Evolutionary conservation across 1,139 yeast species (phyloP), one percentile per base, ranked within the genome.

Genomic region (Pichia terricola): DNA sequence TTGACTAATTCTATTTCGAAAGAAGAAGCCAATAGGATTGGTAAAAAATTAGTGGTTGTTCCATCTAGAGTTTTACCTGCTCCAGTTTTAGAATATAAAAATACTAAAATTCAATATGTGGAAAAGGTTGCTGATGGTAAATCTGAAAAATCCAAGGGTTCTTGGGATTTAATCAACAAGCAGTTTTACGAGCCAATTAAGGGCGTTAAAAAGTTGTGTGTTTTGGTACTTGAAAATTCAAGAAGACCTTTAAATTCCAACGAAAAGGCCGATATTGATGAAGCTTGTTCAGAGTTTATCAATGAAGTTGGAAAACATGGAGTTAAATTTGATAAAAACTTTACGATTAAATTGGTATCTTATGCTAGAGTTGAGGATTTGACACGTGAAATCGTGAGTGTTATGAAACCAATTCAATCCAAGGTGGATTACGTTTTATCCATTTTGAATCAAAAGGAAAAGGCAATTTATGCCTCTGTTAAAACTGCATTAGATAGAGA

Each of bases 11-110:
- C 46, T 16, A 37, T 48, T 31, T 40, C 40, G 8, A 40, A 40
- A 25, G 50, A 49, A 8, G 45, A 44, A 11, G 50, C 51, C 6
- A 30, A 40, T 8, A 49, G 56, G 44, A 45, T 54, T 30, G 55
- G 56, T 38, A 52, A 35, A 2, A 53, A 53, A 33, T 40, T 54
- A n/a, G 48, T 54, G 40, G 53, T 53, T 38, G 54, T 54, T 32
- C 58, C 57, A 26, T 51, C 57, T 3, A 53, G 58, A 47, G 48
- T 54, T 40, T 43, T 53, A 28, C 11, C 47, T 28, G 54, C 56
- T 27, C 54, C 54, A 7, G 39, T 41, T 34, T 45, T 54, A 26
- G 45, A 50, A 9, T 53, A 53, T 37, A 51, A 49, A 30, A 53
- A 50, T 28, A 43, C 50, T 5, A 41, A 44, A 25, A 45, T 51